Percentiles rank a stretch among this genome's conserved stretches.
These are phyloP conservation scores for Paramyrothecium roridum DNA, from an alignment of 2,329 filamentous ascomycete species.

Conservation along the genomic window DNA sequence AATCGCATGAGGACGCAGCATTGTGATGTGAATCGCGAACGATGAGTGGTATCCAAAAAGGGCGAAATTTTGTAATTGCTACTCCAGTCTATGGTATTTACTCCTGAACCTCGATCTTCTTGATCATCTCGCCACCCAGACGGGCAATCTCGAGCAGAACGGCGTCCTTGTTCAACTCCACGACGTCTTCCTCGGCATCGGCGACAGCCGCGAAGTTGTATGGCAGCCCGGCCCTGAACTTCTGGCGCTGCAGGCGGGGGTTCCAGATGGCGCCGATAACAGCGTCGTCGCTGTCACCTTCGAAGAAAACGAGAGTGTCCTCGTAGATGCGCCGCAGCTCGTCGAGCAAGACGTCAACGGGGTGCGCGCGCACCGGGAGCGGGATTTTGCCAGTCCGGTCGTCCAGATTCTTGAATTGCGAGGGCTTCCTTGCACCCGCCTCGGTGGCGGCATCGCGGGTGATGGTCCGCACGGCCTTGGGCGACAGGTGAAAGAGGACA, in stretches of 20 bases:
- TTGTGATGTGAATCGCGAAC: no score
- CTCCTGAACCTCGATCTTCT: slow-evolving; percentile 53
- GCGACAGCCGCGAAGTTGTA: slow-evolving; percentile 47
- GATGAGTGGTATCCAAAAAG: neutral
- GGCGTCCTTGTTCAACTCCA: slow-evolving; percentile 63
- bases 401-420: slow-evolving; percentile 80
- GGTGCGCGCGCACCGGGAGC: slow-evolving; percentile 54
- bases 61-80: neutral
- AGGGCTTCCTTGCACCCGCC: slow-evolving; percentile 33
- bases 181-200: slow-evolving; percentile 39
- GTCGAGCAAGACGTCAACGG: slow-evolving; percentile 58
- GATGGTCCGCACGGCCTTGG: slow-evolving; percentile 45
- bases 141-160: slow-evolving; percentile 72
- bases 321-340: slow-evolving; percentile 68
- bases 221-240: slow-evolving; percentile 68
- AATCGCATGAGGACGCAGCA: no score
- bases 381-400: slow-evolving; percentile 44
- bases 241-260: slow-evolving; percentile 48
- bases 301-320: slow-evolving; percentile 75
- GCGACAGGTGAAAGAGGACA: slow-evolving; percentile 71
- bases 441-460: slow-evolving; percentile 33
- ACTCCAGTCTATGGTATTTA: slow-evolving; percentile 5
- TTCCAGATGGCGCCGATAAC: slow-evolving; percentile 60
- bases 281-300: slow-evolving; percentile 55
- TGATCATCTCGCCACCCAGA: slow-evolving; percentile 64